phyloP scores from a whole-genome alignment of 805 yeast genomes.

The Saturnispora saitoi region DNA sequence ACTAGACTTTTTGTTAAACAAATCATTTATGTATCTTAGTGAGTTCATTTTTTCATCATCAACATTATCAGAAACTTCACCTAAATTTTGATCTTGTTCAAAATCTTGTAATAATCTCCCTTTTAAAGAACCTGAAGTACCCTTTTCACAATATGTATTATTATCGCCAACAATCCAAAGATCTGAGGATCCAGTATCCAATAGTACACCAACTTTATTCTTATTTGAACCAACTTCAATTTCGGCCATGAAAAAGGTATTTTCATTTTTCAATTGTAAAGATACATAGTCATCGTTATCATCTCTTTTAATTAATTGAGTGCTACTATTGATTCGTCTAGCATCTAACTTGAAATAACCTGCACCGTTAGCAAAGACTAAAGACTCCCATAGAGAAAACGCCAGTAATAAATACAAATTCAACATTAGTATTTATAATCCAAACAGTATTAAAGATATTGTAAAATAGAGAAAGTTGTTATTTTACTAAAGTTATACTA shows the following conservation, averaged over 20 bases:
- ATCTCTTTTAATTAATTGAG: constrained; percentile 18
- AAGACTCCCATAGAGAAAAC: neutral
- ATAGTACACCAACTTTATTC: constrained; percentile 44
- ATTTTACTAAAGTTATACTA: too few species aligned
- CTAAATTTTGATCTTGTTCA: neutral
- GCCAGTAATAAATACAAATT: neutral
- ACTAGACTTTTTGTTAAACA: constrained; percentile 1
- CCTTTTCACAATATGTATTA: constrained; percentile 37
- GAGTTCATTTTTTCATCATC: neutral
- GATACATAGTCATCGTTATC: constrained; percentile 21
- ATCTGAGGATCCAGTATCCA: constrained; percentile 78
- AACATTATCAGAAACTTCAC: too few species aligned
- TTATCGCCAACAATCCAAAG: constrained; percentile 50
- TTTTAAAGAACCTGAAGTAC: constrained; percentile 10
- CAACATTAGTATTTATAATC: neutral
- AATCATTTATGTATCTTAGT: neutral
- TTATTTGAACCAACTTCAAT: constrained; percentile 48
- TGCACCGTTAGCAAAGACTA: neutral
- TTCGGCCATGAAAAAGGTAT: constrained; percentile 37
- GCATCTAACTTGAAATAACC: constrained; percentile 19
- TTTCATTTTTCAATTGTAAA: constrained; percentile 31
- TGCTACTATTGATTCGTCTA: constrained; percentile 12
- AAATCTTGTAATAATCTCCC: neutral
- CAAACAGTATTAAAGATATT: too few species aligned
- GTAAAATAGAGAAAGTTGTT: neutral